Conservation (phyloP, 805 yeast species). For the Komagataella pseudopastoris region DNA sequence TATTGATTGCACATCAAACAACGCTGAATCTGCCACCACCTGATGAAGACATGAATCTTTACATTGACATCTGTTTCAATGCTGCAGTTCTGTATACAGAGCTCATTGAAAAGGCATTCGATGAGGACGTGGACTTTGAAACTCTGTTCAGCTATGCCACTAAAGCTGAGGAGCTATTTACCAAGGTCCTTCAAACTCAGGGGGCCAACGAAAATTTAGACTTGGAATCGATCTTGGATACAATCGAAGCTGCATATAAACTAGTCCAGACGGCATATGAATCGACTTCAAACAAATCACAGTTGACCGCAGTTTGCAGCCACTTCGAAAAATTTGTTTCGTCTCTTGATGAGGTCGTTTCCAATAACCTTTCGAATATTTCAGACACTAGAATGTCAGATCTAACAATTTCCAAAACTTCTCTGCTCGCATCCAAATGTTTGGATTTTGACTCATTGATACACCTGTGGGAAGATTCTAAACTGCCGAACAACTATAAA, state of each 20-base stretch:
- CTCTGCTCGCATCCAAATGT: constrained; percentile 15
- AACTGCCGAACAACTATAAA: constrained; percentile 19
- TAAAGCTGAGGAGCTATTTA: constrained; percentile 11
- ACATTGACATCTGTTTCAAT: constrained; percentile 31
- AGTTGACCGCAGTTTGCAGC: constrained; percentile 1
- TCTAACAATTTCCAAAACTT: constrained; percentile 10
- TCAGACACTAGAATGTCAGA: background rate
- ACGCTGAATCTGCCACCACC: constrained; percentile 15
- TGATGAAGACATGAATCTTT: background rate
- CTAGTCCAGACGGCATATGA: constrained; percentile 15
- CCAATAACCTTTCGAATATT: constrained; percentile 10
- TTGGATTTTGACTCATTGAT: constrained; percentile 14
- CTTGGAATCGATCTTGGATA: constrained; percentile 11
- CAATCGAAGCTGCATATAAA: constrained; percentile 13
- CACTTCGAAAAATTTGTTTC: constrained; percentile 3
- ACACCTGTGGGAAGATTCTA: constrained; percentile 20
- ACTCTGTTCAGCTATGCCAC: constrained; percentile 7
- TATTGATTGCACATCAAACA: constrained; percentile 25
- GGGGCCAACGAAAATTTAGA: constrained; percentile 11
- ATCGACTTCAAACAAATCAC: constrained; percentile 5
- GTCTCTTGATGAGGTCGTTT: constrained; percentile 7
- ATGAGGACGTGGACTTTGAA: constrained; percentile 8
- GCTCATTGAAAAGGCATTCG: constrained; percentile 23
- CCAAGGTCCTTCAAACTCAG: constrained; percentile 15
- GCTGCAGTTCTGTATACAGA: constrained; percentile 33